Conservation (phyloP, 805 yeast species). For the Kuraishia ogatae region DNA sequence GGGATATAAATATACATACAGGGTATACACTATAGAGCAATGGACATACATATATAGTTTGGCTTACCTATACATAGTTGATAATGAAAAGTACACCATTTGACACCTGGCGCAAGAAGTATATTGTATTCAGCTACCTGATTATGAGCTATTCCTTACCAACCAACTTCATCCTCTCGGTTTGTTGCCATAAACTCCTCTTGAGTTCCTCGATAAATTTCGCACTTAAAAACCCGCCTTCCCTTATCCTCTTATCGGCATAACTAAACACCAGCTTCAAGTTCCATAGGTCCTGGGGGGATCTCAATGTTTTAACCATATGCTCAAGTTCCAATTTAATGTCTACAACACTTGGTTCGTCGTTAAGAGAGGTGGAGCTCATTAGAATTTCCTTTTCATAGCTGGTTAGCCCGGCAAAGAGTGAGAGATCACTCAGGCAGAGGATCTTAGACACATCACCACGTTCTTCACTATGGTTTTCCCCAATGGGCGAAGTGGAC, state of each 20-base stretch:
- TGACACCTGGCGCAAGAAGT: too few species aligned
- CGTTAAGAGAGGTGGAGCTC: slow-evolving; percentile 5
- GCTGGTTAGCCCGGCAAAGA: slow-evolving; percentile 13
- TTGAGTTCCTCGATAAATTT: slow-evolving; percentile 48
- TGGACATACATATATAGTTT: too few species aligned
- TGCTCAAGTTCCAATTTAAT: slow-evolving; percentile 41
- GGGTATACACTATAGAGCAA: not conserved
- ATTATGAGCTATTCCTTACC: too few species aligned
- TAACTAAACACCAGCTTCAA: slow-evolving; percentile 52
- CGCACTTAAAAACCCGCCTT: slow-evolving; percentile 32
- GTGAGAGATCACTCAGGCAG: not conserved
- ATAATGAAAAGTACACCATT: too few species aligned
- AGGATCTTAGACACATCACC: too few species aligned
- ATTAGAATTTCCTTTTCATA: slow-evolving; percentile 13
- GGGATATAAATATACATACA: not conserved
- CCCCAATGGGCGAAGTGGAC: too few species aligned
- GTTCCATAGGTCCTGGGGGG: slow-evolving; percentile 54
- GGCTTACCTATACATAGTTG: too few species aligned
- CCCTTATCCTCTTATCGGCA: slow-evolving; percentile 29
- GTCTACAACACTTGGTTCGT: slow-evolving; percentile 39
- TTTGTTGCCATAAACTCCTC: slow-evolving; percentile 11
- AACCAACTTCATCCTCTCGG: not conserved
- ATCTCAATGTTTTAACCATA: slow-evolving; percentile 31
- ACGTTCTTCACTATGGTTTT: too few species aligned
- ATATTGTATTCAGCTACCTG: too few species aligned